Base-by-base conservation (phyloP, 768 basidiomycete species). In the Auriscalpium vulgare region DNA sequence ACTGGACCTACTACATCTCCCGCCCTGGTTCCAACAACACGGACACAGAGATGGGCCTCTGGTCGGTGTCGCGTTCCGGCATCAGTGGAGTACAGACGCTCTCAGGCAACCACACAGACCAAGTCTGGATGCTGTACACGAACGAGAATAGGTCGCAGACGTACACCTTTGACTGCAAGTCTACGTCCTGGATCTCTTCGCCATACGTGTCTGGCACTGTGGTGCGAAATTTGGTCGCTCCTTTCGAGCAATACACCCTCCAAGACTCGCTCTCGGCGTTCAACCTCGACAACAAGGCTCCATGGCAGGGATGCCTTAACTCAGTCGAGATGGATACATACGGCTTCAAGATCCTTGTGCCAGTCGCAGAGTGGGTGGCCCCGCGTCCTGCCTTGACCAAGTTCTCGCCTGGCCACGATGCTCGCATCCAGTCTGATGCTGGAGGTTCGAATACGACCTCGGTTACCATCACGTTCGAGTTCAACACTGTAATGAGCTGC, bases 341-440 rank as follows among this genome's bases (percentile, higher is more conserved):
- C 64, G 82, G 87, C 36, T 93, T 87, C 78, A 93, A 94, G 69
- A 83, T 82, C 1, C 75, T 93, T 17, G 91, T 97, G 8, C 89
- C 88, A 0, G 43, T 57, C 0, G 63, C 56, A 0, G 75, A 86
- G 60, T 97, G 92, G 91, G 72, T 82, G 7, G 62, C 81, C 7
- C 84, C 88, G 52, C 79, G 75, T 6, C 89, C 93, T 14, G 79
- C 82, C 54, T 68, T 97, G 55, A 91, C 90, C 16, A 81, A 80
- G 53, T 95, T 95, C 70, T 66, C 70, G 2, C 94, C 94, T 0
- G 93, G 94, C 1, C 94, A 97, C 68, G 94, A 97, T 63, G 77
- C 83, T 45, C 87, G 94, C 45, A 72, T 91, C 40, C 63, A 73
- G 36, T 74, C 75, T 21, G 67, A 75, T 21, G 67, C 69, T 16